Evolutionary conservation across 169 alveolate genomes (phyloP).

Genomic region (Plasmodium malariae): DNA sequence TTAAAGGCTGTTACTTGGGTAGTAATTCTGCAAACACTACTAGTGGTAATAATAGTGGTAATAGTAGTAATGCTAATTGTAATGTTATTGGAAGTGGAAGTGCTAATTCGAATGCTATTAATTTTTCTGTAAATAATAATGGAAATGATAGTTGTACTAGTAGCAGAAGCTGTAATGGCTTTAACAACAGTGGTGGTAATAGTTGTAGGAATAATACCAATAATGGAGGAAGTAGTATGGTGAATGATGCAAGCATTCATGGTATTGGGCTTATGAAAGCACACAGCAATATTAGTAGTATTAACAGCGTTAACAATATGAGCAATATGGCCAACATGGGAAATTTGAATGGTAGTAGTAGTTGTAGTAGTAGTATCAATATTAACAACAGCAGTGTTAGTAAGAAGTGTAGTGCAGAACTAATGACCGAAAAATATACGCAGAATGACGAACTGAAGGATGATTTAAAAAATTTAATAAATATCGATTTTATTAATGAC

Average conservation of each 20-base stretch:
- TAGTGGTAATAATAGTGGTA: background rate
- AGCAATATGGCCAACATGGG: no score
- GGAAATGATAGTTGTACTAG: background rate
- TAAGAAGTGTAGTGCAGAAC: conserved; percentile 3
- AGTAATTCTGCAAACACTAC: background rate
- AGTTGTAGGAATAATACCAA: background rate
- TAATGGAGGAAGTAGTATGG: background rate
- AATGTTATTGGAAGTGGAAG: background rate
- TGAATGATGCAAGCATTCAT: background rate
- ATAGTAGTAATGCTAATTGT: background rate
- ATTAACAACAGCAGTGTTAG: background rate
- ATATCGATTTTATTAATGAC: conserved; percentile 69
- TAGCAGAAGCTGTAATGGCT: background rate
- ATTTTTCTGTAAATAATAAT: background rate
- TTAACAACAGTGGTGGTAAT: background rate
- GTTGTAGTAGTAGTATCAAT: background rate
- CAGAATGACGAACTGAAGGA: conserved; percentile 65
- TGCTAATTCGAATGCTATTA: no score
- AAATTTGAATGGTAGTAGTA: background rate
- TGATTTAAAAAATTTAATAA: conserved; percentile 54
- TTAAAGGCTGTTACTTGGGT: conserved; percentile 16
- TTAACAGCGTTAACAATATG: no score
- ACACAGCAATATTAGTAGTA: background rate
- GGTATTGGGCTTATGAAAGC: background rate
- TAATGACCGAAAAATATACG: conserved; percentile 26